Base-by-base conservation (phyloP, 176 grass and related monocot genomes). In the Luzula sylvatica region DNA sequence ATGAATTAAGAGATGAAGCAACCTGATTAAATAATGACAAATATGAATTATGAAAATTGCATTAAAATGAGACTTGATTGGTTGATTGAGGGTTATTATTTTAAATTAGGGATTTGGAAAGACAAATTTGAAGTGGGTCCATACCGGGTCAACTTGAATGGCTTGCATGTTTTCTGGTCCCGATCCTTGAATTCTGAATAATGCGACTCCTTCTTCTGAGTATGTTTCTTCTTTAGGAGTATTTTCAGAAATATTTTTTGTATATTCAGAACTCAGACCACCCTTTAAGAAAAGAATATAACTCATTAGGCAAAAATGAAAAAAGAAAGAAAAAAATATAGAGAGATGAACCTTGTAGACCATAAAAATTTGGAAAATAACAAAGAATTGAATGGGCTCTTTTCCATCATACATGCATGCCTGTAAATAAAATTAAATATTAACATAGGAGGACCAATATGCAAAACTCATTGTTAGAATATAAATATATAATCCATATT, bases 161-260 rank as follows among this genome's bases (percentile, higher is more conserved):
- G 92, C 92, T 86, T 96, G 92, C 85, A 96, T 96, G 71, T 89
- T 96, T 56, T 96, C 92, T 77, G 92, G 92, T 70, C 92, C 92
- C 51, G 81, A 89, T 30, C 92, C 92, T 78, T 96, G 92, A 70
- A 96, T 38, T 35, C 85, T 70, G 52, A 96, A 96, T 65, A 96
- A 78, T 48, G 71, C 92, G 49, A 90, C 25, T 53, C 68, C 81
- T 28, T 72, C 83, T 76, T 96, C 92, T 82, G 85, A 96, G 77
- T 96, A 96, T 56, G 78, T 83, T 20, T 80, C 74, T 67, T 96
- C 81, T 12, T 56, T 41, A 61, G 67, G 52, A 62, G 25, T 17
- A 19, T 86, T 82, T 86, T 96, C 78, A 20, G 81, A 55, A 58
- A 90, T 54, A 69, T 60, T 86, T 46, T 82, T 83, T 68, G 82